A percentile compares a stretch with the other conserved stretches of the same genome.
phyloP scores from a whole-genome alignment of 768 basidiomycete genomes.

The Tubosaeta sp. region DNA sequence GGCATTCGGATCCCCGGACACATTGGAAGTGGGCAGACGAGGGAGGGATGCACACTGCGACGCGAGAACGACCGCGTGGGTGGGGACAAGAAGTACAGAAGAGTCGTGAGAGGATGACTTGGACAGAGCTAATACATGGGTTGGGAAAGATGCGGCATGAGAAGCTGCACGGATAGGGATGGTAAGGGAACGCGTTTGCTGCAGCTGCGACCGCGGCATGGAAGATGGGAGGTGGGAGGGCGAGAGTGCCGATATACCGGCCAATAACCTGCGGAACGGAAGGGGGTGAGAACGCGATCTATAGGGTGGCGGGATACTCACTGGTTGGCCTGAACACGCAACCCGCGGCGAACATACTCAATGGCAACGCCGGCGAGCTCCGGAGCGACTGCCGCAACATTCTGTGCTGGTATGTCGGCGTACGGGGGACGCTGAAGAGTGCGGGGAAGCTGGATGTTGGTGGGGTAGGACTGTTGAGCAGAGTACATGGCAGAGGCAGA shows the following conservation, averaged over 20 bases:
- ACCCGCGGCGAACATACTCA: constrained; percentile 56
- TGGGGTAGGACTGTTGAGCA: constrained; percentile 26
- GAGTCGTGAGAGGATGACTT: constrained; percentile 29
- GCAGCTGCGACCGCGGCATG: constrained; percentile 29
- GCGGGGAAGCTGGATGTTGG: constrained; percentile 64
- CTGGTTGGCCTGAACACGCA: constrained; percentile 44
- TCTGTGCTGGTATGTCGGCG: constrained; percentile 52
- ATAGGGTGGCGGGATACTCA: constrained; percentile 25
- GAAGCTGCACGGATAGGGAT: constrained; percentile 29
- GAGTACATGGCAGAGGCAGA: constrained; percentile 26
- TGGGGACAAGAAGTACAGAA: constrained; percentile 51
- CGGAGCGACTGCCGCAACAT: constrained; percentile 51
- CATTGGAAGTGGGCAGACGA: constrained; percentile 39
- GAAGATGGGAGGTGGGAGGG: constrained; percentile 39
- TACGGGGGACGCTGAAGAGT: constrained; percentile 61
- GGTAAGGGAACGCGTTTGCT: constrained; percentile 28
- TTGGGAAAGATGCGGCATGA: constrained; percentile 34
- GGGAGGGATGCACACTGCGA: constrained; percentile 65
- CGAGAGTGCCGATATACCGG: constrained; percentile 44
- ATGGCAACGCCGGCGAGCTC: constrained; percentile 48
- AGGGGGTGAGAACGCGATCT: constrained; percentile 27
- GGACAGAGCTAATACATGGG: constrained; percentile 50
- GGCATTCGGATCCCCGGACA: constrained; percentile 31
- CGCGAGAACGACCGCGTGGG: constrained; percentile 67
- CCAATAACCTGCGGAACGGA: constrained; percentile 34